phyloP scores from a whole-genome alignment of 768 basidiomycete species.

The Pleurotus ostreatus region DNA sequence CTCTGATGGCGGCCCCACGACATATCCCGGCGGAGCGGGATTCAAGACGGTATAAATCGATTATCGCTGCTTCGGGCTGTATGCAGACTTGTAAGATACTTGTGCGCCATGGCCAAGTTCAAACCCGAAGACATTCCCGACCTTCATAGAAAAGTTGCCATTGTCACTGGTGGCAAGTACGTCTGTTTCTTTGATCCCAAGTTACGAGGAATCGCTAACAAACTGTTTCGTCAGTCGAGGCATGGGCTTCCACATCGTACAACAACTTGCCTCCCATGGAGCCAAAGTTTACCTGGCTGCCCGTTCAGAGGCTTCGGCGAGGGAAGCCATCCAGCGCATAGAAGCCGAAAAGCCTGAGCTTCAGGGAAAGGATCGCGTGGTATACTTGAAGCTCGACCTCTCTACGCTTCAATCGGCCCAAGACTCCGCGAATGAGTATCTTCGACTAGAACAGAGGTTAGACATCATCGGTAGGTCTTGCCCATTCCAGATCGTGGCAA shows the following conservation, averaged over 20 bases:
- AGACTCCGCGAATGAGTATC: constrained; percentile 23
- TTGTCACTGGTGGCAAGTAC: constrained; percentile 9
- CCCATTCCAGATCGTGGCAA: background rate
- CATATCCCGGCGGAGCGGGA: too few relatives aligned
- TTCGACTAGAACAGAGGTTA: constrained; percentile 4
- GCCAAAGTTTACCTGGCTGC: constrained; percentile 31
- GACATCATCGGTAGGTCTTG: constrained; percentile 9
- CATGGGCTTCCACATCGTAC: constrained; percentile 13
- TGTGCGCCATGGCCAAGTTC: too few relatives aligned
- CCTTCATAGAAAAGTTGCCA: constrained; percentile 2
- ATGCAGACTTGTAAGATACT: too few relatives aligned
- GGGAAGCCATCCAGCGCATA: constrained; percentile 22
- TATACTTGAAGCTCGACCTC: constrained; percentile 34
- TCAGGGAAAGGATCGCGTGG: constrained; percentile 23
- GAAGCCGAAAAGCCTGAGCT: constrained; percentile 20
- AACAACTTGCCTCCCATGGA: constrained; percentile 20
- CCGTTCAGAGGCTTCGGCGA: constrained; percentile 20
- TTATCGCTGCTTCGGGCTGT: too few relatives aligned
- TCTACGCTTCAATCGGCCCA: constrained; percentile 24
- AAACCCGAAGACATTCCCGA: background rate
- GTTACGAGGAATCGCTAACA: background rate
- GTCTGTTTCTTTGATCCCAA: background rate
- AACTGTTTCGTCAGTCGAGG: constrained; percentile 8
- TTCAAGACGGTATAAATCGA: too few relatives aligned
- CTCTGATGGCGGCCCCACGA: too few relatives aligned